Conservation (phyloP, 2,329 filamentous ascomycete species). For the Claviceps humidiphila region DNA sequence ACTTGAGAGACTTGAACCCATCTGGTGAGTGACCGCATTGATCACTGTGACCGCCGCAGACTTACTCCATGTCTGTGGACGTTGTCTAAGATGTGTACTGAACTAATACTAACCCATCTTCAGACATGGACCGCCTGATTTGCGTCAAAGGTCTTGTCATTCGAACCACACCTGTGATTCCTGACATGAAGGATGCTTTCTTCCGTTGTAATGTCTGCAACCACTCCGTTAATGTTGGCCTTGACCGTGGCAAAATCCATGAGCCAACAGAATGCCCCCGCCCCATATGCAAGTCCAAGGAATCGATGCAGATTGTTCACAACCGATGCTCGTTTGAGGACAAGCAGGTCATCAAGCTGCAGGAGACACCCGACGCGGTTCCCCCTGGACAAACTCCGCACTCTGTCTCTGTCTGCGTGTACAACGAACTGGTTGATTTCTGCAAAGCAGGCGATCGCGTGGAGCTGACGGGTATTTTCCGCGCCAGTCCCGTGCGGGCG, state of each 20-base stretch:
- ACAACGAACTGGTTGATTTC: constrained; percentile 92
- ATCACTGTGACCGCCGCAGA: too few species aligned
- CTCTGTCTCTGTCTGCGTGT: constrained; percentile 89
- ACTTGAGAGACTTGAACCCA: constrained; percentile 87
- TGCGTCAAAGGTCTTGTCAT: constrained; percentile 94
- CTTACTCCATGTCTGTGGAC: background rate
- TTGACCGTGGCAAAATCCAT: constrained; percentile 91
- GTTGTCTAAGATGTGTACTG: background rate
- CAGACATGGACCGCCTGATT: constrained; percentile 90
- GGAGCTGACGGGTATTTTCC: constrained; percentile 92
- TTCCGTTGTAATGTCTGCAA: constrained; percentile 93
- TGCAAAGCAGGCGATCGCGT: constrained; percentile 97
- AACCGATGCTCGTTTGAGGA: constrained; percentile 91
- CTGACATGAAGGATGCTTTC: constrained; percentile 98
- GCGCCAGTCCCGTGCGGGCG: constrained; percentile 82
- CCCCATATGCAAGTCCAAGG: constrained; percentile 65
- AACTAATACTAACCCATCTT: background rate
- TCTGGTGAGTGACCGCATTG: constrained; percentile 36
- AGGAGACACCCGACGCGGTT: constrained; percentile 91
- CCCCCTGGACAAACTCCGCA: constrained; percentile 95
- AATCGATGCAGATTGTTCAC: constrained; percentile 97
- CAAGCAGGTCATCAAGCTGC: constrained; percentile 97
- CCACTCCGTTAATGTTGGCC: constrained; percentile 77
- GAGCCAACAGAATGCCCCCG: constrained; percentile 88
- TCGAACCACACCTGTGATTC: constrained; percentile 87